These are phyloP conservation scores for Debaryomyces singareniensis DNA, from an alignment of 1,139 yeast species.

Conservation along the genomic window DNA sequence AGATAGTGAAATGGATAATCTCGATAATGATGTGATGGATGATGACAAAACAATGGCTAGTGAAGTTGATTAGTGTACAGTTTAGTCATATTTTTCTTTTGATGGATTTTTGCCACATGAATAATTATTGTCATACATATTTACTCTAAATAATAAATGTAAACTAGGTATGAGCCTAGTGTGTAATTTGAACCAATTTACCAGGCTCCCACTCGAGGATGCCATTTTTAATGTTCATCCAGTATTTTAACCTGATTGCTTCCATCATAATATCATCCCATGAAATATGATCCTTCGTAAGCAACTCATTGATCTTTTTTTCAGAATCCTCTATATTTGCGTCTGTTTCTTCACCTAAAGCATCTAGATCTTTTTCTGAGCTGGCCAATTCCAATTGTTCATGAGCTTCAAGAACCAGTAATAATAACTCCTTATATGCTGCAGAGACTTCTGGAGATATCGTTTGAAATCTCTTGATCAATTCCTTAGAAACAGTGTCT, in stretches of 20 bases:
- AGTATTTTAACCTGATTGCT: conserved; percentile 72
- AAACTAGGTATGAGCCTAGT: conserved; percentile 20
- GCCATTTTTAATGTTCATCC: conserved; percentile 73
- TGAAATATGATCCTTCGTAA: conserved; percentile 33
- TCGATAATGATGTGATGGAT: conserved; percentile 20
- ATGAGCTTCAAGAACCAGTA: conserved; percentile 76
- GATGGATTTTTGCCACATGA: no score
- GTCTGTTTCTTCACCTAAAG: conserved; percentile 50
- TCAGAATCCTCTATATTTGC: conserved; percentile 41
- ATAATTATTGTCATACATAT: background rate
- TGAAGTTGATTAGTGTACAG: conserved; percentile 14
- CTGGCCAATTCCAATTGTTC: conserved; percentile 65
- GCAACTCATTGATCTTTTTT: conserved; percentile 20
- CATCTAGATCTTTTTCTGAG: conserved; percentile 50
- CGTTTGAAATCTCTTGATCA: conserved; percentile 29
- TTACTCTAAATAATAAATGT: background rate
- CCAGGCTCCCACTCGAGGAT: conserved; percentile 78
- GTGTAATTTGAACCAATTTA: conserved; percentile 57
- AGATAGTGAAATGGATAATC: conserved; percentile 16
- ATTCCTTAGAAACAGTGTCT: conserved; percentile 32
- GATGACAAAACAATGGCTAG: conserved; percentile 47
- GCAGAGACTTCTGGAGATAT: conserved; percentile 23
- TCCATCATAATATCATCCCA: conserved; percentile 57
- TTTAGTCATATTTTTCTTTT: background rate
- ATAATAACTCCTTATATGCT: conserved; percentile 52